phyloP scores from a whole-genome alignment of 345 rosid genomes.

The Hirschfeldia incana region DNA sequence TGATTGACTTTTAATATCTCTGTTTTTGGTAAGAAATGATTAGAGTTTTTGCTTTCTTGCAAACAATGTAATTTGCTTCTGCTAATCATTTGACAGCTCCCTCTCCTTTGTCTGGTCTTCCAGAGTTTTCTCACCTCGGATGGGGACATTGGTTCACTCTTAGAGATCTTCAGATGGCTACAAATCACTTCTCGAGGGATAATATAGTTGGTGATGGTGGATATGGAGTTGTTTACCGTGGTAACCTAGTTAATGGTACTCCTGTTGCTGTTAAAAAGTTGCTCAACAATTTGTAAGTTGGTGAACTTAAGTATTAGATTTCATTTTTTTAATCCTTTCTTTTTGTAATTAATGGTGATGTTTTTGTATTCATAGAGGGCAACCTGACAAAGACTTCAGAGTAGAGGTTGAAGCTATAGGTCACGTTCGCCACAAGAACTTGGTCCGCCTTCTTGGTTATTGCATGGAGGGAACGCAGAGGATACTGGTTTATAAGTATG shows the following conservation, averaged over 20 bases:
- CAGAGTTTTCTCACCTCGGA: slow-evolving; percentile 88
- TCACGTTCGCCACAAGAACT: slow-evolving; percentile 88
- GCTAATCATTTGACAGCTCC: slow-evolving; percentile 66
- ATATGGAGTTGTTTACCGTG: slow-evolving; percentile 89
- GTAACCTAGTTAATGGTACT: slow-evolving; percentile 69
- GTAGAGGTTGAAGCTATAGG: slow-evolving; percentile 98
- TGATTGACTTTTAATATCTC: too few relatives aligned
- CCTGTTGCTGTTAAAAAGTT: slow-evolving; percentile 96
- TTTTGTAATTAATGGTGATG: slow-evolving; percentile 29
- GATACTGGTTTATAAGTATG: slow-evolving; percentile 83
- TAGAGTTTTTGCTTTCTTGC: too few relatives aligned
- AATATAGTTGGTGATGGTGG: slow-evolving; percentile 61
- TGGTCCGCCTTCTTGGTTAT: slow-evolving; percentile 91
- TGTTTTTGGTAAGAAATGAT: too few relatives aligned
- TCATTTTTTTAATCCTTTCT: background rate
- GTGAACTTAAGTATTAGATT: background rate
- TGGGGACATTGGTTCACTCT: slow-evolving; percentile 99
- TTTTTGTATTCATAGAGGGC: slow-evolving; percentile 59
- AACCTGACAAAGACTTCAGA: slow-evolving; percentile 92
- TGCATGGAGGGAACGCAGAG: slow-evolving; percentile 96
- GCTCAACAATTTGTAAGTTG: slow-evolving; percentile 78
- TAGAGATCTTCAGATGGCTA: slow-evolving; percentile 80
- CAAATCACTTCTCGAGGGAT: slow-evolving; percentile 66
- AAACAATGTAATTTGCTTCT: too few relatives aligned
- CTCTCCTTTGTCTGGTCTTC: slow-evolving; percentile 85